These are phyloP conservation scores for Rubroboletus pulcherrimus DNA, from an alignment of 768 basidiomycete genomes.

Conservation along the genomic window DNA sequence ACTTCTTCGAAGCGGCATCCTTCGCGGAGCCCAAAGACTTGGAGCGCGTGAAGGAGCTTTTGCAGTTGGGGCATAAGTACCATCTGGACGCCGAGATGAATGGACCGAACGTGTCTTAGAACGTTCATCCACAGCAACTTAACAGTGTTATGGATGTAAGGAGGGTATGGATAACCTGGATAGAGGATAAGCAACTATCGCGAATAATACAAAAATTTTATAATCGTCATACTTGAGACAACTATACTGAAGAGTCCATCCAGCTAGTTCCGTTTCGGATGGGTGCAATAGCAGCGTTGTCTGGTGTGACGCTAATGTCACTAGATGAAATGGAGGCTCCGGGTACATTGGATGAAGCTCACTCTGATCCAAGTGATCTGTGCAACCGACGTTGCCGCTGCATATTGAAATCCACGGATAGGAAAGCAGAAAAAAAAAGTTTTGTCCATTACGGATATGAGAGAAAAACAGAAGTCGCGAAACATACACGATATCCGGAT, in stretches of 20 bases:
- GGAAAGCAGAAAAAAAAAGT: background rate
- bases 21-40: background rate
- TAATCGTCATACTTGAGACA: no score
- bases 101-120: constrained; percentile 1
- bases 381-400: background rate
- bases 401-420: background rate
- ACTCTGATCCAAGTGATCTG: background rate
- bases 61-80: background rate
- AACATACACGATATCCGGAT: background rate
- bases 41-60: background rate
- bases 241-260: no score
- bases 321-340: no score
- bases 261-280: no score
- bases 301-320: no score
- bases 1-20: background rate
- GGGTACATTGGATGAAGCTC: no score
- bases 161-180: background rate
- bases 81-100: background rate
- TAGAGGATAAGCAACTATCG: background rate
- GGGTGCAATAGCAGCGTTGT: no score
- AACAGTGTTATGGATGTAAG: background rate
- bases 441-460: background rate
- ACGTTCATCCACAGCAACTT: constrained; percentile 8
- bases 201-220: no score
- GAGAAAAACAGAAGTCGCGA: background rate